Evolutionary conservation across 768 basidiomycete genomes (phyloP).

Genomic region (Phlegmacium glaucopus): DNA sequence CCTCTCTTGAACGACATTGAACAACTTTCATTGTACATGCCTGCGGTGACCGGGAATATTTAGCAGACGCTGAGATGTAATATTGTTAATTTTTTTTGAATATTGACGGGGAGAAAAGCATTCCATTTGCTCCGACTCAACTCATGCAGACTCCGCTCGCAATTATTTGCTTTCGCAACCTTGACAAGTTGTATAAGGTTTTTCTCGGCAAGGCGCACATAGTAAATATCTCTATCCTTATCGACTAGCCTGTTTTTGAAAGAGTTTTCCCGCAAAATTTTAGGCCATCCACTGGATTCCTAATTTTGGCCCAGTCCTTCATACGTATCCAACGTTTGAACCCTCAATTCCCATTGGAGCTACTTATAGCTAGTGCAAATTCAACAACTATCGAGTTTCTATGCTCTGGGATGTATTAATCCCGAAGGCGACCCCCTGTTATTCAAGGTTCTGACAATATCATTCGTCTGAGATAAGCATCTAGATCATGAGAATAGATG

Average conservation of each 20-base stretch:
- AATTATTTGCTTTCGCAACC: neutral
- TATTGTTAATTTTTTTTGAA: neutral
- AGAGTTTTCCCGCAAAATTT: too few species aligned
- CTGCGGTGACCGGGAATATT: neutral
- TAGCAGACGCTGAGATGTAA: neutral
- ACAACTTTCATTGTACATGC: neutral
- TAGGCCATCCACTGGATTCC: too few species aligned
- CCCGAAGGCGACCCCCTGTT: too few species aligned
- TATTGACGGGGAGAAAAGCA: neutral
- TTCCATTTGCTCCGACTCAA: neutral
- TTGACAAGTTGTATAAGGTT: neutral
- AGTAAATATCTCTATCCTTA: neutral
- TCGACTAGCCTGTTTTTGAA: neutral
- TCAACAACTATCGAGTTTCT: too few species aligned
- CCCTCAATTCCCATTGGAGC: too few species aligned
- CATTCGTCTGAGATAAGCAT: too few species aligned
- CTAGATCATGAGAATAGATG: too few species aligned
- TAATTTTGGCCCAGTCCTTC: too few species aligned
- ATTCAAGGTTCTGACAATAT: too few species aligned
- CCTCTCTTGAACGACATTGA: constrained; percentile 3
- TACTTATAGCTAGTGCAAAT: too few species aligned
- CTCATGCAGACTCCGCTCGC: neutral
- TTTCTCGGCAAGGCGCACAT: neutral
- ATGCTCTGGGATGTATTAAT: too few species aligned
- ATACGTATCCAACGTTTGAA: too few species aligned